Evolutionary conservation across 2,329 filamentous ascomycete species (phyloP), one percentile per base, ranked within the genome.

Genomic region (Huntiella savannae): DNA sequence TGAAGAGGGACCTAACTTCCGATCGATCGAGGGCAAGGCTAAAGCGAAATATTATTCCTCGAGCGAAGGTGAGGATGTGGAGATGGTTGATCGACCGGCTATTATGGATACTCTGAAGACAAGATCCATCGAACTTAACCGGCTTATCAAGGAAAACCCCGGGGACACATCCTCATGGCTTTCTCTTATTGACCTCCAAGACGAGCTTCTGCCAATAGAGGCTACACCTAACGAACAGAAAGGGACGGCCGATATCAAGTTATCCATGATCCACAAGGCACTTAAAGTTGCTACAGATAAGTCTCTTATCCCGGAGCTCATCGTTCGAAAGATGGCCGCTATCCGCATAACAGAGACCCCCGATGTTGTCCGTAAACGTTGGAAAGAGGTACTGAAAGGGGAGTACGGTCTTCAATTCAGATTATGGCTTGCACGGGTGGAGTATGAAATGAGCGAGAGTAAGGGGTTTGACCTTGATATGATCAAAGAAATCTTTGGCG

Each of bases 181-280:
- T 12, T 68, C 73, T 34, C 67, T 95, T n/a, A 79, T 88, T 40
- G 64, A 76, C 5, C 77, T 93, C 50, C 88, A 96, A 61, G 76
- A 85, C 51, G 59, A 61, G 2, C 62, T 67, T 16, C 61, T 60
- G 38, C 57, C 55, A 50, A 28, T 28, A 28, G 10, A 16, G 11
- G 4, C 13, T 13, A 15, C 32, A 3, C 28, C 40, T 1, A 12
- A 28, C 2, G 67, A 57, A 37, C 65, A 60, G 35, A 59, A 56
- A 28, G 77, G 74, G 0, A 63, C 65, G 22, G 77, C 84, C 3
- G 80, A 91, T 52, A 75, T 94, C 47, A 88, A 84, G 53, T 63
- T 93, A 2, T 76, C 79, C 2, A 74, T 93, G 50, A 82, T 87
- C 50, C 76, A 88, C 52, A 77, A 84, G 50, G 87, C 87, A 0